These are phyloP conservation scores for Pythium pyrilobum DNA, from an alignment of 352 stramenopile species.

Conservation along the genomic window DNA sequence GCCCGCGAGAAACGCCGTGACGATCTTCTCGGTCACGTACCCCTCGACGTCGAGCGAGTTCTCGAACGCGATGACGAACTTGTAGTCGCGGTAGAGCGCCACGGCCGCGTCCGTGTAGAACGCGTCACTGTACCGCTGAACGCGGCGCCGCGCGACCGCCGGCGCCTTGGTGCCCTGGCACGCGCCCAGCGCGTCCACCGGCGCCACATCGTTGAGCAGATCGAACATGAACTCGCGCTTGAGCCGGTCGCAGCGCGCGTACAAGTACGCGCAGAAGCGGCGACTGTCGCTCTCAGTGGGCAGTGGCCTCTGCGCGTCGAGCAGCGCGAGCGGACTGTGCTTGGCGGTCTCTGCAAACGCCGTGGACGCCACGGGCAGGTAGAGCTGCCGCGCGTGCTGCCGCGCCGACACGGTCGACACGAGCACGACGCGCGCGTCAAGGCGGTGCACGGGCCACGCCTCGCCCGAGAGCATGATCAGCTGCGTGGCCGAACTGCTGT, in stretches of 20 bases:
- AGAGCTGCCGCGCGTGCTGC: not conserved
- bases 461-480: conserved; percentile 3
- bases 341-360: conserved; percentile 35
- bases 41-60: conserved; percentile 28
- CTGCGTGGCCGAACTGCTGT: not conserved
- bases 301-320: not conserved
- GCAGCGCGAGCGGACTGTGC: conserved; percentile 15
- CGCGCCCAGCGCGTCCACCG: conserved; percentile 40
- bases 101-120: conserved; percentile 6
- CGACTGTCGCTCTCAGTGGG: not conserved
- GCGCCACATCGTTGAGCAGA: conserved; percentile 32
- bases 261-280: conserved; percentile 51
- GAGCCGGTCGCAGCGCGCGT: conserved; percentile 35
- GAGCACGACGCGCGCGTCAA: not conserved
- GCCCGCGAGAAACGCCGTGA: conserved; percentile 52
- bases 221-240: conserved; percentile 52
- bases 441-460: not conserved
- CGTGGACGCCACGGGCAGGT: conserved; percentile 24
- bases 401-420: not conserved
- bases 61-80: conserved; percentile 72
- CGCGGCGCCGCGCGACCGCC: not conserved
- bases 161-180: conserved; percentile 25
- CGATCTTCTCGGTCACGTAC: conserved; percentile 66
- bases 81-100: conserved; percentile 23
- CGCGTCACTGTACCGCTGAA: not conserved